Base-by-base conservation (phyloP, 306 rosid genomes). In the Astragalus membranaceus region DNA sequence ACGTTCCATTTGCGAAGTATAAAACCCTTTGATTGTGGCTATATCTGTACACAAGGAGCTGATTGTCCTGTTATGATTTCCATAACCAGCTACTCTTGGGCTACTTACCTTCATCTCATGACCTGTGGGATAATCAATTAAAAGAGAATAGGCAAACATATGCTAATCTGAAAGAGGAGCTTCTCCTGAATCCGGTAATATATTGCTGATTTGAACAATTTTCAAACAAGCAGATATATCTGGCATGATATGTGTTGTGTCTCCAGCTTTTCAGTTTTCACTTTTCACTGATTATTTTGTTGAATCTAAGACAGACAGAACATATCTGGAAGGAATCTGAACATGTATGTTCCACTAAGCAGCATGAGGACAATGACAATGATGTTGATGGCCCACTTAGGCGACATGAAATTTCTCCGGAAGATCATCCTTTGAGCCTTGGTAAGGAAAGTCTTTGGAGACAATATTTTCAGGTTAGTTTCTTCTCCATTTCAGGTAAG, bases 401-500 rank as follows among this genome's bases (percentile, higher is more conserved):
- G 69, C 74, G 96, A 59, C 81, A 10, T 42, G 85, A 78, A 81
- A 83, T 91, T 78, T 82, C 97, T 13, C 65, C 72, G 51, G 93
- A 87, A 80, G 97, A 91, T 77, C 97, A 91, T 81, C 93, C 96
- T 65, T 77, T 91, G 67, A 87, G 96, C 83, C 87, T 83, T 10
- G 88, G 87, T 61, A 85, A 83, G 67, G 85, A 85, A 67, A 85
- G 89, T 69, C 83, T 80, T 55, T 88, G 97, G 97, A 68, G 69
- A 62, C 80, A 82, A 55, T 85, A 85, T 79, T 88, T 85, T 79
- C 80, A 82, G 89, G 96, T 88, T 63, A 77, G 56, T 81, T 41
- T 65, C 57, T 76, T 76, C 70, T 78, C 64, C 74, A 29, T 56
- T 61, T 36, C 26, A 75, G 30, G 3, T 26, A 26, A 23, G 26